Base-by-base conservation (phyloP, 2,329 filamentous ascomycete species). In the Allantophomopsis cytisporea region DNA sequence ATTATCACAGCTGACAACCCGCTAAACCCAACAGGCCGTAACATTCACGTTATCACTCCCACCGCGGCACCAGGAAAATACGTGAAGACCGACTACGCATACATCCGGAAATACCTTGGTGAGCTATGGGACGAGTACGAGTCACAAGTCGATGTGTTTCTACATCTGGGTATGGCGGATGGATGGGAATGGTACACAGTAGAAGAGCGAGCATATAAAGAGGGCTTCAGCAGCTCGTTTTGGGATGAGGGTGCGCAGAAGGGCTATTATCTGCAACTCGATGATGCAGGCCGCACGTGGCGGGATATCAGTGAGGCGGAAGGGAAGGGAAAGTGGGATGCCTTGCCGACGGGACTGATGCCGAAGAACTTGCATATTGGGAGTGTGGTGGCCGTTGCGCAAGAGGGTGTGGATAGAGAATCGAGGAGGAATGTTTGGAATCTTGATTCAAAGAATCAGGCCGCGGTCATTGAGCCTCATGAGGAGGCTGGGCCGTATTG, bases 141-240 rank as follows among this genome's bases (percentile, higher is more conserved):
- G 11, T 31, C 31, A 6, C 32, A 28, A 5, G 37, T 15, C n/a
- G 28, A 38, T 38, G 7, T 38, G 14, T 31, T 38, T 21, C n/a
- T 38, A 16, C 37, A 38, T n/a, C 37, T 38, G 8, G 37, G 23
- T 3, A 31, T 38, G 30, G 37, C 37, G 11, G 21, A 33, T 20
- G 37, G 28, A 14, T 32, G 37, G 37, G 30, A 38, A 20, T 32
- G 37, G 37, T 38, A 38, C 15, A 17, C 37, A 3, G 10, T 32
- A 13, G 37, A 38, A n/a, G 12, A 15, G 15, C 31, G 37, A n/a
- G 37, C 23, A 5, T 38, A 16, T 14, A 38, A 18, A 32, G 37
- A 38, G 37, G 37, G 23, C 31, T 31, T 31, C 28, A 31, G 11
- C 31, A 32, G 23, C 30, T 31, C n/a, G 28, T 38, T 18, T 8